Conservation (phyloP, 345 rosid genomes). For the Eucalyptus regnans region DNA sequence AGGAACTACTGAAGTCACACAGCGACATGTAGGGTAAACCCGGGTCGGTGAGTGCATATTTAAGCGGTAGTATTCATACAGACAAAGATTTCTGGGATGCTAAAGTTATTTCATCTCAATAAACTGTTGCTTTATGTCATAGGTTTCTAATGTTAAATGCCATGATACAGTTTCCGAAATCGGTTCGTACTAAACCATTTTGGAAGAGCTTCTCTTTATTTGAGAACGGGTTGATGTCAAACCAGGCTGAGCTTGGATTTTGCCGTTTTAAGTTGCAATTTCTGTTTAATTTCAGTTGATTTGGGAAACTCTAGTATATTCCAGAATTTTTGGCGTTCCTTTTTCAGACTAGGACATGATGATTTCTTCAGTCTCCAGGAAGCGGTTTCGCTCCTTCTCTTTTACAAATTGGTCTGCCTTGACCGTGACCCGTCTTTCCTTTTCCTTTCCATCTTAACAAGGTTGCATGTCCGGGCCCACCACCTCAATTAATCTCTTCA, state of each 20-base stretch:
- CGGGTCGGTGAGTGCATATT: not conserved
- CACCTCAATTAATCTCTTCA: not conserved
- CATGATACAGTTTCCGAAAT: not conserved
- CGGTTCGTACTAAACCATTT: not conserved
- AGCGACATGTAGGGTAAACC: not conserved
- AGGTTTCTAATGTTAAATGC: not conserved
- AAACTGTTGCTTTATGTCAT: not conserved
- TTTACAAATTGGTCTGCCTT: not conserved
- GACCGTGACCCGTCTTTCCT: not conserved
- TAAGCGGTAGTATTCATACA: not conserved
- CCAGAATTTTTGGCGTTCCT: not conserved
- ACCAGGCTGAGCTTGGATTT: not conserved
- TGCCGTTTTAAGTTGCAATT: not conserved
- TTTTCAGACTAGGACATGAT: not conserved
- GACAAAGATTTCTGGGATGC: not conserved
- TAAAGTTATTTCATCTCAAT: not conserved
- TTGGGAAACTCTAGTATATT: not conserved
- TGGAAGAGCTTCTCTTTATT: not conserved
- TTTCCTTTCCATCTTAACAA: not conserved
- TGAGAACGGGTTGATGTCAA: not conserved
- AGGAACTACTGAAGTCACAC: not conserved
- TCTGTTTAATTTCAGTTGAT: not conserved
- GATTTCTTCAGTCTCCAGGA: not conserved
- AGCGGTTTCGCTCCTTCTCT: not conserved
- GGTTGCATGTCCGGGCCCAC: not conserved